These are phyloP conservation scores for Chaetomiaceae sp. DNA, from an alignment of 2,329 filamentous ascomycete genomes.

Conservation along the genomic window DNA sequence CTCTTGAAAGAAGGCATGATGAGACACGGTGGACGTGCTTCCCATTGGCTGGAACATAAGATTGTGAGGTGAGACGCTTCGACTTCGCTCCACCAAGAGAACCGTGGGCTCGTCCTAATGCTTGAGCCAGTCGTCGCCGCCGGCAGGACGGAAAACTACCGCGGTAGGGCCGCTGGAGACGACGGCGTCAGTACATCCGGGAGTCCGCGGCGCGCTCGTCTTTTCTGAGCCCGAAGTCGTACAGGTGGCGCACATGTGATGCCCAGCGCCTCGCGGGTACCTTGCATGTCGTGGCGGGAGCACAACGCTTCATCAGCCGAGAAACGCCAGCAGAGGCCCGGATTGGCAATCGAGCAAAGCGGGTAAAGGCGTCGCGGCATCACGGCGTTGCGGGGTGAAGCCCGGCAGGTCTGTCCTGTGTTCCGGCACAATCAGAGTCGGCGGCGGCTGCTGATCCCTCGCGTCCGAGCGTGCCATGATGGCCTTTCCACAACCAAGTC, in stretches of 20 bases:
- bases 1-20: slow-evolving; percentile 13
- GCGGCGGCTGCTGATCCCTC: slow-evolving; percentile 11
- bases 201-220: not conserved
- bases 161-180: too few relatives aligned
- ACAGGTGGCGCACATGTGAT: not conserved
- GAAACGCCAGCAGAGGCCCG: slow-evolving; percentile 9
- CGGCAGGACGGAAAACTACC: not conserved
- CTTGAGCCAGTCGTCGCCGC: not conserved
- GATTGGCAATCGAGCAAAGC: slow-evolving; percentile 13
- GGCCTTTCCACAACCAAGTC: not conserved
- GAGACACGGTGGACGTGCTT: slow-evolving; percentile 1
- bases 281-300: slow-evolving; percentile 24
- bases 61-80: slow-evolving; percentile 12
- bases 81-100: not conserved
- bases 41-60: slow-evolving; percentile 15
- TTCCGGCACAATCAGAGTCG: slow-evolving; percentile 2
- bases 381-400: slow-evolving; percentile 10
- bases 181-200: not conserved
- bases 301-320: slow-evolving; percentile 25
- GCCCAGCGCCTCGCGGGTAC: slow-evolving; percentile 20
- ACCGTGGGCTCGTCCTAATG: not conserved
- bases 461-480: slow-evolving; percentile 10
- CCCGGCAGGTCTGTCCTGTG: not conserved
- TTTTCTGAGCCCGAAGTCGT: not conserved
- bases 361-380: slow-evolving; percentile 20